These are phyloP conservation scores for Luvunga scandens DNA, from an alignment of 345 rosid genomes.

Conservation along the genomic window DNA sequence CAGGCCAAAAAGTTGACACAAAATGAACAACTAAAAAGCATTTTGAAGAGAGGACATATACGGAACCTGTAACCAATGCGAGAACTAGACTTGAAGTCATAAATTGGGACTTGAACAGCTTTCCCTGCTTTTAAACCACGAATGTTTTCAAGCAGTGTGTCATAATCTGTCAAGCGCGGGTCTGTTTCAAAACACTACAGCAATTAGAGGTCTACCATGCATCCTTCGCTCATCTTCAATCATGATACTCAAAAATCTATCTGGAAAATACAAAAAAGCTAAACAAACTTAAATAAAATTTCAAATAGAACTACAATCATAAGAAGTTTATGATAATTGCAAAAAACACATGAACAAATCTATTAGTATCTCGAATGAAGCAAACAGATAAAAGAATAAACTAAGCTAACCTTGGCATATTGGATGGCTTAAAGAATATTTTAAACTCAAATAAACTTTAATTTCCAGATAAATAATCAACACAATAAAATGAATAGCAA, in stretches of 20 bases:
- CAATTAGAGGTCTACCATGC: slow-evolving; percentile 28
- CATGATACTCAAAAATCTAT: slow-evolving; percentile 5
- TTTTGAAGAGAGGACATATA: background rate
- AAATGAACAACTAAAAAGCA: slow-evolving; percentile 2
- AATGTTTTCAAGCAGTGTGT: slow-evolving; percentile 80
- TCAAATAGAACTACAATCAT: background rate
- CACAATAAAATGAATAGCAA: background rate
- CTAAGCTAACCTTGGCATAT: background rate
- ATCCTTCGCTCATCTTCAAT: slow-evolving; percentile 4
- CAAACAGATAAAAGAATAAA: background rate
- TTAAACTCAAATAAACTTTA: background rate
- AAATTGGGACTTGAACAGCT: slow-evolving; percentile 83
- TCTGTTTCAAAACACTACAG: slow-evolving; percentile 54
- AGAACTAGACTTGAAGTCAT: slow-evolving; percentile 93
- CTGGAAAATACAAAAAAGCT: slow-evolving; percentile 15
- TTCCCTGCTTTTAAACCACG: slow-evolving; percentile 82
- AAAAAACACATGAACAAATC: background rate
- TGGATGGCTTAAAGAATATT: background rate
- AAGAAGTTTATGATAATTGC: background rate
- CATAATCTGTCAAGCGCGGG: slow-evolving; percentile 94
- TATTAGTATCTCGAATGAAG: background rate
- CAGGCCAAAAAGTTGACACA: slow-evolving; percentile 6
- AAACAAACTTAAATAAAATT: slow-evolving; percentile 6
- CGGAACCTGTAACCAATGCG: slow-evolving; percentile 81
- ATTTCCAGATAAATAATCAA: background rate